Evolutionary conservation across 2,329 filamentous ascomycete species (phyloP).

Genomic region (Pseudogymnoascus destructans): DNA sequence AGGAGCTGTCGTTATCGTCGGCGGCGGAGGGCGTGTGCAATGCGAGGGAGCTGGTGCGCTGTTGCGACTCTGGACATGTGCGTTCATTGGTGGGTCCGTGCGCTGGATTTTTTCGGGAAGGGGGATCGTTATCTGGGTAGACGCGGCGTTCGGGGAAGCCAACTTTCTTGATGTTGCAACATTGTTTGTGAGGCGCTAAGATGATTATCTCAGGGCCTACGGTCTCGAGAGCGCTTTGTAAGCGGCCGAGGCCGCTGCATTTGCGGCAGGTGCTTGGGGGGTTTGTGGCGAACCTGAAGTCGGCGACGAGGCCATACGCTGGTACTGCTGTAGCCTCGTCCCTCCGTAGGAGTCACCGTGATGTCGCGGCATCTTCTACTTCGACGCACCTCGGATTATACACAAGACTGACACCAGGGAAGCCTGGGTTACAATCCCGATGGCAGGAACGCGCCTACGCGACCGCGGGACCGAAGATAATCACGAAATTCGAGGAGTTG

Average conservation of each 20-base stretch:
- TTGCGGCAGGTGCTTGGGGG: background rate
- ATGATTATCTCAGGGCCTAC: background rate
- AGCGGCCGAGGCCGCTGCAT: background rate
- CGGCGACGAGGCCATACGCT: background rate
- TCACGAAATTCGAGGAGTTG: constrained; percentile 37
- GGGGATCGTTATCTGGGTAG: background rate
- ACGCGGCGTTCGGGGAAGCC: background rate
- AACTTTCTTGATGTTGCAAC: background rate
- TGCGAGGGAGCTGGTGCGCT: background rate
- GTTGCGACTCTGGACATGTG: background rate
- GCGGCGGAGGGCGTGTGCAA: background rate
- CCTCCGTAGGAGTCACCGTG: background rate
- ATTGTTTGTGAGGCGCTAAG: background rate
- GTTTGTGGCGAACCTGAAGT: background rate
- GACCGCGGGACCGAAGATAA: background rate
- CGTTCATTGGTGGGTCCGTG: constrained; percentile 6
- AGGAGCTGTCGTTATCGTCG: background rate
- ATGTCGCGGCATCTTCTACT: background rate
- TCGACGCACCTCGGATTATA: background rate
- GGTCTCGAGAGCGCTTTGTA: background rate
- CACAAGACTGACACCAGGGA: background rate
- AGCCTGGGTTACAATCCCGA: background rate
- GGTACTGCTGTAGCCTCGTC: background rate
- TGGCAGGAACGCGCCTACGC: constrained; percentile 1
- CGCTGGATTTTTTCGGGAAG: background rate